Conservation (phyloP, 2,329 filamentous ascomycete species). For the Arthroderma uncinatum region DNA sequence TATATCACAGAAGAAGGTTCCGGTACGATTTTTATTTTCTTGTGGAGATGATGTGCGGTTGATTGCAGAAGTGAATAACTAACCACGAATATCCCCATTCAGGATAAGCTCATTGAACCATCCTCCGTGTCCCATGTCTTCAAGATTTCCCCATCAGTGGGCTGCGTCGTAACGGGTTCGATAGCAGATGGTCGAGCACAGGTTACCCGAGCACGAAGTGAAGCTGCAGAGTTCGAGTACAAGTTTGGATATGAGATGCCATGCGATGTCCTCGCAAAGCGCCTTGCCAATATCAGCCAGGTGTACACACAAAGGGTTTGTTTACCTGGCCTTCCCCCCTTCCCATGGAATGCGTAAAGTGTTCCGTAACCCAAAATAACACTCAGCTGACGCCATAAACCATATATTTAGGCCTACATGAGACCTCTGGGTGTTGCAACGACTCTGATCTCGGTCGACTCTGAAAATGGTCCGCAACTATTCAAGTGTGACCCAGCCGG, state of each 20-base stretch:
- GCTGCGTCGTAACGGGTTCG: slow-evolving; percentile 96
- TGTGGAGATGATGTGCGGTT: background rate
- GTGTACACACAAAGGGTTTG: slow-evolving; percentile 93
- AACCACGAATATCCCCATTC: slow-evolving; percentile 5
- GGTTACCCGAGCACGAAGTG: slow-evolving; percentile 81
- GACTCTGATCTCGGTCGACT: slow-evolving; percentile 87
- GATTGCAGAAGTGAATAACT: background rate
- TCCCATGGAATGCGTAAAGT: background rate
- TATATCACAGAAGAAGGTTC: slow-evolving; percentile 98
- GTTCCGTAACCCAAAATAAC: background rate
- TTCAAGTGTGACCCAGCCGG: slow-evolving; percentile 98
- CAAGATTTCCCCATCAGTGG: slow-evolving; percentile 88
- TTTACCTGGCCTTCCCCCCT: slow-evolving; percentile 12
- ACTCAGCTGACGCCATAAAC: slow-evolving; percentile 4
- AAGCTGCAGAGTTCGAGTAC: slow-evolving; percentile 96
- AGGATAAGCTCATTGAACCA: slow-evolving; percentile 99
- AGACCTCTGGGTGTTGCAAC: slow-evolving; percentile 90
- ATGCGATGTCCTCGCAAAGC: slow-evolving; percentile 89
- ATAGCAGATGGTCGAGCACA: slow-evolving; percentile 94
- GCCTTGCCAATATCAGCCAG: slow-evolving; percentile 97
- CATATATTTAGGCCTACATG: slow-evolving; percentile 74
- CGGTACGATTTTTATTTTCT: slow-evolving; percentile 45
- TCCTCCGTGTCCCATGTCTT: slow-evolving; percentile 96
- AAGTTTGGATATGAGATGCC: slow-evolving; percentile 99
- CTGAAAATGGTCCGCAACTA: slow-evolving; percentile 82